Base-by-base conservation (phyloP, 2,329 filamentous ascomycete genomes). In the Aureobasidium musti region DNA sequence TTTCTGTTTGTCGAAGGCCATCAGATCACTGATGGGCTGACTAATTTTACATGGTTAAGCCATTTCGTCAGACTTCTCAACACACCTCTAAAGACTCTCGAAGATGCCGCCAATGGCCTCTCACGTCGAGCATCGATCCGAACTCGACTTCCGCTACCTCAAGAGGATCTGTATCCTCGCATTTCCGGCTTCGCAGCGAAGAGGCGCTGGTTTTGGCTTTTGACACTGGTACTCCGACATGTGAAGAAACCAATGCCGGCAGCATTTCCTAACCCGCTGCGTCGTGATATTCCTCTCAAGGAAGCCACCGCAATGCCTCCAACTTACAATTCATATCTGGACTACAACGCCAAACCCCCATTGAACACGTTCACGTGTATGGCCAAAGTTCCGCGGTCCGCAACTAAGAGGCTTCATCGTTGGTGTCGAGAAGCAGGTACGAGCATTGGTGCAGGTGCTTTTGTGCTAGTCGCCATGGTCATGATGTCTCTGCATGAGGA, bases 121-220 rank as follows among this genome's bases (percentile, higher is more conserved):
- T 68, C 74, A 3, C 35, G 65, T 3, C 70, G 70, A 7, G 30
- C 68, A 7, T 65, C 66, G 17, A 71, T 81, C 5, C 59, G 59
- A n/a, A 53, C 49, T 6, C 72, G 72, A 21, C 71, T 82, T 0
- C 80, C 80, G 3, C 73, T 74, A 1, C 79, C 81, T 1, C 81
- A 83, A 72, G 81, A 83, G 73, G 79, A 80, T 23, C 68, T 82
- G 0, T 83, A 82, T 57, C 79, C 80, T 1, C 70, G 68, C 0
- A 74, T 81, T 0, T 52, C 71, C 1, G 79, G 79, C 37, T 78
- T 69, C 26, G 64, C 64, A 43, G 80, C 79, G 1, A 71, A 78
- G 23, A 74, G 78, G 70, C 74, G 80, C 56, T 82, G 81, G 80
- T 81, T 80, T 69, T 82, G 81, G 81, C 75, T 77, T 6, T 75